Conservation (phyloP, 129 eudicot genomes). For the Oenanthe sinensis region DNA sequence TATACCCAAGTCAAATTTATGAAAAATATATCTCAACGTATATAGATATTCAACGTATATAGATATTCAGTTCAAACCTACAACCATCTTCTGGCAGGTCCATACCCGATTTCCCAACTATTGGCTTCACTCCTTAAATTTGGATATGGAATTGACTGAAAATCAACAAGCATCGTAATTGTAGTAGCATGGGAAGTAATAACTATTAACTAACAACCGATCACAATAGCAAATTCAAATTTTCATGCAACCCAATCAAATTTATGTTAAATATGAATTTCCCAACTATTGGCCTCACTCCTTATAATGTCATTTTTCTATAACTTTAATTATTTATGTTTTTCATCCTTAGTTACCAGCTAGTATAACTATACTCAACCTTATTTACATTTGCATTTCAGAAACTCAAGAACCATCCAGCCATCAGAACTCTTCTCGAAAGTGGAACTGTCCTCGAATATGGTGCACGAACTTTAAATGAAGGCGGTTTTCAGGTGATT, state of each 20-base stretch:
- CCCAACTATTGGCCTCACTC: neutral
- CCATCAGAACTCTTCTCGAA: slow-evolving; percentile 76
- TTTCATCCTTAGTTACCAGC: neutral
- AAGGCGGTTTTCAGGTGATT: slow-evolving; percentile 97
- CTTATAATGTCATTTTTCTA: neutral
- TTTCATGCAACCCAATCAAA: neutral
- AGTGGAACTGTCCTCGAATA: slow-evolving; percentile 81
- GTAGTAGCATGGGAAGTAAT: slow-evolving; percentile 16
- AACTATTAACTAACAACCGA: slow-evolving; percentile 5
- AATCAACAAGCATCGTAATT: slow-evolving; percentile 54
- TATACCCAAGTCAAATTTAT: no score
- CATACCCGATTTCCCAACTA: slow-evolving; percentile 68
- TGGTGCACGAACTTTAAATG: slow-evolving; percentile 96
- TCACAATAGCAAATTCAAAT: neutral
- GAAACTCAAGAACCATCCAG: slow-evolving; percentile 86
- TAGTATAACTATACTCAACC: neutral
- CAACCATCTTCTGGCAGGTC: neutral
- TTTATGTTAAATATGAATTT: neutral
- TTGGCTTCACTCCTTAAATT: slow-evolving; percentile 56
- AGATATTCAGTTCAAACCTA: neutral
- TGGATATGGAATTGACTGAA: slow-evolving; percentile 99
- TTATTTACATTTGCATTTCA: slow-evolving; percentile 14
- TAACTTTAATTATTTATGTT: neutral
- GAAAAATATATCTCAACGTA: neutral
- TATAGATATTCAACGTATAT: no score